Evolutionary conservation across 257 asterid species (phyloP).

Genomic region (Anisodus acutangulus): DNA sequence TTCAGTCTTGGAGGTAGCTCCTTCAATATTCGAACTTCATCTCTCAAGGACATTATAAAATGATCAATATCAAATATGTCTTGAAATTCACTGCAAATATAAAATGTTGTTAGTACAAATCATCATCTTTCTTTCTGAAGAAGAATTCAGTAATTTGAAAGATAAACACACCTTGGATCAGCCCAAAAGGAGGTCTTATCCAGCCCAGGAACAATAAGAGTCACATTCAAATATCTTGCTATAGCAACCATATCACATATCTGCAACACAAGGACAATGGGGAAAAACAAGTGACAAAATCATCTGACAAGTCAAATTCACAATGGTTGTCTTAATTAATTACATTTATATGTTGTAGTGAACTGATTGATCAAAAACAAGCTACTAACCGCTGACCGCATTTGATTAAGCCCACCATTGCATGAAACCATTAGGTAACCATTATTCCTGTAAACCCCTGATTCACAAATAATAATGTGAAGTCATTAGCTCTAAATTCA

Average conservation of each 20-base stretch:
- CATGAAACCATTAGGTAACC: constrained; percentile 81
- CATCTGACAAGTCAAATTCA: constrained; percentile 19
- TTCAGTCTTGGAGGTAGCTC: constrained; percentile 66
- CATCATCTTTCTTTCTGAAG: not conserved
- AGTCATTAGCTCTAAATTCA: not conserved
- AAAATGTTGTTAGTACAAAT: not conserved
- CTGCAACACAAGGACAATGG: constrained; percentile 39
- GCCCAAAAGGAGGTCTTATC: constrained; percentile 80
- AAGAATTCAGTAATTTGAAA: constrained; percentile 27
- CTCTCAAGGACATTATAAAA: constrained; percentile 67
- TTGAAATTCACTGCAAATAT: constrained; percentile 61
- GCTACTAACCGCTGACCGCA: constrained; percentile 75
- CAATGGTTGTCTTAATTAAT: not conserved
- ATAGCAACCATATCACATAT: constrained; percentile 81
- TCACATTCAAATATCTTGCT: constrained; percentile 62
- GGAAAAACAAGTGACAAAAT: not conserved
- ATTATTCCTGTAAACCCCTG: constrained; percentile 67
- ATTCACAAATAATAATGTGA: constrained; percentile 18
- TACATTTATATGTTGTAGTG: constrained; percentile 1
- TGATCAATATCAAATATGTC: constrained; percentile 73
- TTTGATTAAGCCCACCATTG: constrained; percentile 82
- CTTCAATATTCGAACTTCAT: constrained; percentile 67
- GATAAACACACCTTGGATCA: constrained; percentile 59
- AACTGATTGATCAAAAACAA: constrained; percentile 15
- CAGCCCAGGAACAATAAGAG: constrained; percentile 73